Evolutionary conservation across 2,329 filamentous ascomycete genomes (phyloP), one percentile per base, ranked within the genome.

Genomic region (Colletotrichum salicis): DNA sequence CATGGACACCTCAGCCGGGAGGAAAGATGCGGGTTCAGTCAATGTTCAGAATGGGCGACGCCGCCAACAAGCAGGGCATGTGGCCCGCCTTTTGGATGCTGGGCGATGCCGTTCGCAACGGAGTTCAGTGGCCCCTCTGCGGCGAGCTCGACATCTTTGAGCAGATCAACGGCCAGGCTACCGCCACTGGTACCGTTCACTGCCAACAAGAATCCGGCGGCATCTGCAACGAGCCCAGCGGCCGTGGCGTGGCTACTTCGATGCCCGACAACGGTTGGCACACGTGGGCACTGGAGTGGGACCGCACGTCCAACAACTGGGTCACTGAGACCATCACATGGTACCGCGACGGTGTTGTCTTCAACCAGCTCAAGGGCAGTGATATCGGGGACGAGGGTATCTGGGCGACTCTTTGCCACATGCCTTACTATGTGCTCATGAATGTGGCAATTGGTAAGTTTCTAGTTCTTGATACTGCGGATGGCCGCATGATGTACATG

Each of bases 61-160:
- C 84, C 77, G 54, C 77, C 1, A 77, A 78, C 55, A 87, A 88
- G 78, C 82, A 88, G 74, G 88, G 88, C 5, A 81, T 90, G 61
- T 90, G 88, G 88, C 87, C 88, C 0, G 88, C 88, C 0, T 89
- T 89, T 75, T 90, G 87, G 88, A 81, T 89, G 72, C 81, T 90
- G 19, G 87, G 88, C 52, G 82, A 88, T 61, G 77, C 83, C 12
- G 80, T 86, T 66, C 84, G 86, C 31, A 80, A 84, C 56, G 86
- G 86, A 10, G 84, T 81, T 1, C 45, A 75, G 15, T 90, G 88
- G 88, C 88, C 88, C 0, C 64, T 71, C 10, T 86, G 86, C 70
- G 88, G 88, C 72, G 88, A 90, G 82, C 80, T 90, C 61, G 88
- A 90, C 77, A 86, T 90, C 75, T 82, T 90, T 77, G 88, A 90